Evolutionary conservation across 1,139 yeast species (phyloP), one percentile per base, ranked within the genome.

Genomic region (Pichia sp.): DNA sequence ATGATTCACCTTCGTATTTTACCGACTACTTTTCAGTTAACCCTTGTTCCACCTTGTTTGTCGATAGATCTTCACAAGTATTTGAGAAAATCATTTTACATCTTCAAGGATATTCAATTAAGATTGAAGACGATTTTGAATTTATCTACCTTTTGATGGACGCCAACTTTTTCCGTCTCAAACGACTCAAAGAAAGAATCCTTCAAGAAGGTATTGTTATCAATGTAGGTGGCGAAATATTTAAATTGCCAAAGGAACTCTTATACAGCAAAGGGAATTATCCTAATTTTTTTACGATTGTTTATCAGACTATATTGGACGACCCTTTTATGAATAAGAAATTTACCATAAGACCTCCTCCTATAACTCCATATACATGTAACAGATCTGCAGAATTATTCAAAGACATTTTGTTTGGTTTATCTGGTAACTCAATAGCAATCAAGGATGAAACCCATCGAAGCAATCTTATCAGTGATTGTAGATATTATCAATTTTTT

Each of bases 261-360:
- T 66, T 87, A 43, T 56, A 62, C 4, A 59, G 68, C 6, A 71
- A 76, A 3, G 95, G 95, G 0, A 86, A 88, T 59, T 60, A 64
- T 41, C 95, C 94, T 5, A 88, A 88, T 61, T 86, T 72, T 61
- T 85, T 88, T 63, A 75, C 85, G 11, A 66, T 86, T 27, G 73
- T 82, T 6, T 72, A 71, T 52, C 75, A 76, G 41, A 63, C 77
- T 6, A 57, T 77, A 36, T 68, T 78, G 49, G 63, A 65, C 10
- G 80, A 79, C 49, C 72, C 76, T 26, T 61, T 67, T 39, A 53
- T 62, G 7, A 49, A 69, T 3, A 68, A 73, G 41, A 64, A 68
- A 41, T 48, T 59, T 16, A 63, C 81, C 49, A 61, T 84, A 9
- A 67, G 95, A 36, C 96, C 97, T 1, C 95, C 95, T 5, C 85